These are phyloP conservation scores for Fusarium buxicola DNA, from an alignment of 2,329 filamentous ascomycete species.

Conservation along the genomic window DNA sequence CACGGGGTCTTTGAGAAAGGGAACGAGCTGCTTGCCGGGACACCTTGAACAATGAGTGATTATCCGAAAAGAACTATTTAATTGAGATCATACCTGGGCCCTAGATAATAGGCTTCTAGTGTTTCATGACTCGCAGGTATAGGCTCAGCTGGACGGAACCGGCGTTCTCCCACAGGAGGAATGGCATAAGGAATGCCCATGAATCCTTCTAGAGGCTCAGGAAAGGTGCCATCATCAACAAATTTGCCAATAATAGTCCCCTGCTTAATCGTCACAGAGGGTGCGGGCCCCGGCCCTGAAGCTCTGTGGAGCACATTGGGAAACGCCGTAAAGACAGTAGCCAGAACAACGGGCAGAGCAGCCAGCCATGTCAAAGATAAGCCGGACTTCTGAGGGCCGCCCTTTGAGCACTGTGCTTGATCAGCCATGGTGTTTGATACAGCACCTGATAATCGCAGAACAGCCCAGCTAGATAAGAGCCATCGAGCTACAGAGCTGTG, in stretches of 20 bases:
- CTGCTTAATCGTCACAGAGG: slow-evolving; percentile 46
- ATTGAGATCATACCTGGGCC: slow-evolving; percentile 26
- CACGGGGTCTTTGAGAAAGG: slow-evolving; percentile 47
- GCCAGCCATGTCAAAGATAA: slow-evolving; percentile 30
- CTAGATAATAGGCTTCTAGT: slow-evolving; percentile 41
- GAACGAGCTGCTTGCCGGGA: slow-evolving; percentile 47
- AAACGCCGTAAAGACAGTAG: slow-evolving; percentile 25
- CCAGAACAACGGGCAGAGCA: slow-evolving; percentile 33
- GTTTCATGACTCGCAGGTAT: slow-evolving; percentile 45
- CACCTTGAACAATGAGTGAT: slow-evolving; percentile 38
- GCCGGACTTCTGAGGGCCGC: neutral
- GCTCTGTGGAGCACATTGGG: slow-evolving; percentile 12
- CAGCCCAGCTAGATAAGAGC: slow-evolving; percentile 29
- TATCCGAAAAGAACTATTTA: fast-evolving
- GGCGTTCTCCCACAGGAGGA: slow-evolving; percentile 55
- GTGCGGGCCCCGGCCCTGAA: slow-evolving; percentile 14
- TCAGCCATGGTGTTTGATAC: slow-evolving; percentile 24
- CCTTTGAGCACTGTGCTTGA: slow-evolving; percentile 13
- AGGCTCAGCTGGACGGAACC: slow-evolving; percentile 54
- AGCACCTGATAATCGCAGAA: neutral
- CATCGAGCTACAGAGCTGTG: neutral
- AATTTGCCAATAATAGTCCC: slow-evolving; percentile 48
- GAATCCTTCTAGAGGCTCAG: slow-evolving; percentile 54
- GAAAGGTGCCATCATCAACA: slow-evolving; percentile 47
- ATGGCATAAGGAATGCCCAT: slow-evolving; percentile 61